Evolutionary conservation across 2,329 filamentous ascomycete genomes (phyloP).

Genomic region (Cercospora citrullina): DNA sequence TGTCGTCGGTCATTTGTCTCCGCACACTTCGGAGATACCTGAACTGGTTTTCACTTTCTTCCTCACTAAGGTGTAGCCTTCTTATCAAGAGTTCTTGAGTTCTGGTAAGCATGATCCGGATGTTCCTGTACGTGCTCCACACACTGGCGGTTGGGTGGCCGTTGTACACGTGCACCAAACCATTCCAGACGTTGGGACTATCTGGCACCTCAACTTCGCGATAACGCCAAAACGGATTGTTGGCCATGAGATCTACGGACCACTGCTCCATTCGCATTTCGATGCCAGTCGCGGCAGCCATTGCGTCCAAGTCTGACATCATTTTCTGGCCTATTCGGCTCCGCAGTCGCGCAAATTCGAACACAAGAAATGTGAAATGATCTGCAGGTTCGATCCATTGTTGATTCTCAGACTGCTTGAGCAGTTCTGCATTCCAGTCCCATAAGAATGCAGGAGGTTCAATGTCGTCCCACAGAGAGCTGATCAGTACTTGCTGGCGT

Average conservation of each 20-base stretch:
- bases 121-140: slow-evolving; percentile 34
- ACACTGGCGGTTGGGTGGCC: slow-evolving; percentile 25
- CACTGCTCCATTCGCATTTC: slow-evolving; percentile 35
- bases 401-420: slow-evolving; percentile 14
- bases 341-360: slow-evolving; percentile 32
- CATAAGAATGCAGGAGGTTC: slow-evolving; percentile 33
- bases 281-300: slow-evolving; percentile 27
- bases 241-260: slow-evolving; percentile 27
- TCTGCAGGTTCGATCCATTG: slow-evolving; percentile 29
- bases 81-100: slow-evolving; percentile 33
- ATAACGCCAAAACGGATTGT: slow-evolving; percentile 31
- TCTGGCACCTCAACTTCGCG: slow-evolving; percentile 33
- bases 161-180: slow-evolving; percentile 31
- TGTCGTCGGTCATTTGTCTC: slow-evolving; percentile 36
- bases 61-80: slow-evolving; percentile 21
- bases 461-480: slow-evolving; percentile 37
- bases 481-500: slow-evolving; percentile 32
- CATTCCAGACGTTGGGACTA: slow-evolving; percentile 36
- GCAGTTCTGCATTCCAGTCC: slow-evolving; percentile 34
- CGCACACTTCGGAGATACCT: slow-evolving; percentile 32
- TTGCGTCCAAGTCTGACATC: slow-evolving; percentile 29
- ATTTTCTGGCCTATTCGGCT: slow-evolving; percentile 21
- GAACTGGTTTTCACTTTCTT: slow-evolving; percentile 26
- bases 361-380: slow-evolving; percentile 28
- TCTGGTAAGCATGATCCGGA: slow-evolving; percentile 36